Evolutionary conservation across 371 early-diverging fungal genomes (phyloP).

Genomic region (Capillidium heterosporum): DNA sequence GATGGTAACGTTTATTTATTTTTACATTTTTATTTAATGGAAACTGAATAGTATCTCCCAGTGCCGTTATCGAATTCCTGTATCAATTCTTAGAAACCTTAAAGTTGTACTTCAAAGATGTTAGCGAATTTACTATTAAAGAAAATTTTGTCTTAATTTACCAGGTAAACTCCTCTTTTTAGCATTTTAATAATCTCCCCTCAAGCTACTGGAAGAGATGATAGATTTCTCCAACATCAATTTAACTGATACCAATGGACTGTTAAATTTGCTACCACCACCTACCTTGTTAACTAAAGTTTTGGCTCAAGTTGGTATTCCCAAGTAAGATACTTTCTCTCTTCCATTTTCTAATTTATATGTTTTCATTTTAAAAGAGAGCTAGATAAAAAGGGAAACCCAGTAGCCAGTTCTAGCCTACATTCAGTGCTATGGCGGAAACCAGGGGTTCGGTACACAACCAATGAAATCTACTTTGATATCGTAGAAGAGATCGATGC

Average conservation of each 20-base stretch:
- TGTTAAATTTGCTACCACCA: constrained; percentile 72
- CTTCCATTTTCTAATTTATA: not conserved
- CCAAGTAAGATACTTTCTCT: constrained; percentile 17
- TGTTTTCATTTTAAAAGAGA: constrained; percentile 5
- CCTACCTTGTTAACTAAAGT: constrained; percentile 71
- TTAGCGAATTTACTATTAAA: constrained; percentile 63
- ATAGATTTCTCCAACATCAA: constrained; percentile 59
- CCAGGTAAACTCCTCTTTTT: constrained; percentile 26
- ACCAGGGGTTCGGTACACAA: constrained; percentile 68
- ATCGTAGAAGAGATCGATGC: constrained; percentile 75
- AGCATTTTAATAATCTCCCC: not conserved
- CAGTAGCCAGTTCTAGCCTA: constrained; percentile 38
- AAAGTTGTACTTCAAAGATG: constrained; percentile 57
- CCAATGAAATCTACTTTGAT: constrained; percentile 88
- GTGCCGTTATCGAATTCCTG: constrained; percentile 68
- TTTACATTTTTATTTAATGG: constrained; percentile 8
- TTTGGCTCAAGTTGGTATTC: constrained; percentile 61
- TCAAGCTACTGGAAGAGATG: constrained; percentile 73
- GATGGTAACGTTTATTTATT: constrained; percentile 35
- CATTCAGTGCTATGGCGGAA: constrained; percentile 65
- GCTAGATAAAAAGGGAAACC: not conserved
- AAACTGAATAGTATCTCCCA: constrained; percentile 48
- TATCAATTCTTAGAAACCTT: constrained; percentile 65
- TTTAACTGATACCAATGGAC: constrained; percentile 67
- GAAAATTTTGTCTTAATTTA: constrained; percentile 88